Evolutionary conservation across 129 eudicot genomes (phyloP), one percentile per base, ranked within the genome.

Genomic region (Saposhnikovia divaricata): DNA sequence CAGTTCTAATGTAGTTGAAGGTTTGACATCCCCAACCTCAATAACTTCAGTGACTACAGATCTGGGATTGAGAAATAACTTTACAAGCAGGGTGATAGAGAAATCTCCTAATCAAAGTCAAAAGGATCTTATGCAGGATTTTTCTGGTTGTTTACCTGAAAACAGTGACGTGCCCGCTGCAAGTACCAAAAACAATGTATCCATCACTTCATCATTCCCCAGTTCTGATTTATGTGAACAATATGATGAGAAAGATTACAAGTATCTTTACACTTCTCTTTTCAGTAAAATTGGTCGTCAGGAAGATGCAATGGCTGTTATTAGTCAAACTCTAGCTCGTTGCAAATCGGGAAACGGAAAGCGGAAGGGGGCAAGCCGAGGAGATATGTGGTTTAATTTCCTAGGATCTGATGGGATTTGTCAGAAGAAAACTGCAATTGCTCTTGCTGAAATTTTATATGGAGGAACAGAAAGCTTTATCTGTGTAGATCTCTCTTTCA

Each of bases 321-420:
- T 90, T 75, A 82, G 89, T 76, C 91, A 86, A 84, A 80, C 92
- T 71, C 66, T 95, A 66, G 81, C 88, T 45, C 87, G 84, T 34
- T 77, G 86, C 87, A 84, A 86, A 81, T 72, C 81, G 37, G 65
- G 80, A 73, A 75, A 73, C 43, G 80, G 50, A 34, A 84, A 72
- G 69, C 80, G 38, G 37, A 53, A 72, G 0, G 90, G 84, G 25
- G 39, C 83, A 57, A 82, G 78, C 74, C 88, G 90, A 65, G 79
- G 92, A 77, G 96, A 91, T 70, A 74, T 86, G 76, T 95, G 99
- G 99, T 80, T 95, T n/a, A 79, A 81, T 75, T 83, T 90, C 43
- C 81, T 61, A 8, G 99, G 99, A 15, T 91, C 90, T 4, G 99
- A 95, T 83, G 72, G 59, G 59, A 77, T 85, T 46, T 86, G 89